Conservation (phyloP, 1,284 basidiomycete genomes). For the Moesziomyces antarcticus region DNA sequence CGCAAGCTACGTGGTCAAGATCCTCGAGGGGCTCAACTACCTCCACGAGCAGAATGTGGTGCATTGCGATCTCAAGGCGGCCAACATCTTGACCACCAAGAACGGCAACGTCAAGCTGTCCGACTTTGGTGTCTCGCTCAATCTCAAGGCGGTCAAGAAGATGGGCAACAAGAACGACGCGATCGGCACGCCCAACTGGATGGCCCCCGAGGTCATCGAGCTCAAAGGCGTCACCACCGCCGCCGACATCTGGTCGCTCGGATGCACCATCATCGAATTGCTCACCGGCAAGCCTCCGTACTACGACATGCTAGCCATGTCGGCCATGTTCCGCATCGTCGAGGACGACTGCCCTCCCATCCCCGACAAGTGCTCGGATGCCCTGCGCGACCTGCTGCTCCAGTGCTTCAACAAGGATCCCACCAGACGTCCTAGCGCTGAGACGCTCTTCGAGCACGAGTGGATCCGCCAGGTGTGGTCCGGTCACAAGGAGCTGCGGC, state of each 20-base stretch:
- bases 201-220: slow-evolving; percentile 94
- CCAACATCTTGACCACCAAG: slow-evolving; percentile 74
- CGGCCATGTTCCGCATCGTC: slow-evolving; percentile 88
- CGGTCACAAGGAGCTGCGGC: slow-evolving; percentile 73
- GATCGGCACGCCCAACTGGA: slow-evolving; percentile 96
- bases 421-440: slow-evolving; percentile 79
- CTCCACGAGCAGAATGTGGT: slow-evolving; percentile 86
- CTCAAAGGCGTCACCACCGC: slow-evolving; percentile 73
- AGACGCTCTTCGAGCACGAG: slow-evolving; percentile 83
- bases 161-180: slow-evolving; percentile 75
- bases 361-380: slow-evolving; percentile 79
- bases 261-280: slow-evolving; percentile 91
- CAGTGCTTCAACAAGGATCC: slow-evolving; percentile 92
- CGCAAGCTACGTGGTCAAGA: slow-evolving; percentile 87
- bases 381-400: slow-evolving; percentile 80
- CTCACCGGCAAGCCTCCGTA: slow-evolving; percentile 92
- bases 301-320: slow-evolving; percentile 72
- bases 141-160: slow-evolving; percentile 72
- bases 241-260: slow-evolving; percentile 87
- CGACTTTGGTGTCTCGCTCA: slow-evolving; percentile 72
- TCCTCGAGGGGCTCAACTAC: slow-evolving; percentile 93
- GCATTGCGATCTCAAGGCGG: slow-evolving; percentile 73
- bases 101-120: slow-evolving; percentile 72
- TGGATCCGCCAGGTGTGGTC: slow-evolving; percentile 87
- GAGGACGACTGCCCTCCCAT: slow-evolving; percentile 88